Percentiles rank a stretch among this genome's conserved stretches.
These are phyloP conservation scores for Alternaria triticina DNA, from an alignment of 2,329 filamentous ascomycete genomes.

Conservation along the genomic window DNA sequence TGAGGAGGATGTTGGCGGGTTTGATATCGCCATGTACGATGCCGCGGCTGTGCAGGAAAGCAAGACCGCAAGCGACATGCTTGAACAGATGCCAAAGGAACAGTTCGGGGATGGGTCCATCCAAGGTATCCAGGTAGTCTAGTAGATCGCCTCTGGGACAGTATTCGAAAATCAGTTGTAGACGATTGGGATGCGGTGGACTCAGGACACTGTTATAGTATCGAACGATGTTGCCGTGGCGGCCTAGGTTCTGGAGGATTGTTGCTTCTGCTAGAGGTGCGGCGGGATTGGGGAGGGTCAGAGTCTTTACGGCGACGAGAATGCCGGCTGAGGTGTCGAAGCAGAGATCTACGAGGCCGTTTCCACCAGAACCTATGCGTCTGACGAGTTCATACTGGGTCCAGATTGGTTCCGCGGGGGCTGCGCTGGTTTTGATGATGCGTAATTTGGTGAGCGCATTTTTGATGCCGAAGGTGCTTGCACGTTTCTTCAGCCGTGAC, in stretches of 20 bases:
- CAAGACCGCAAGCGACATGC: constrained; percentile 9
- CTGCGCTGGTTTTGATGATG: neutral
- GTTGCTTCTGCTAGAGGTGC: neutral
- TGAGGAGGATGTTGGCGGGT: constrained; percentile 18
- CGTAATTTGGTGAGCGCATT: neutral
- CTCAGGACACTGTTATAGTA: neutral
- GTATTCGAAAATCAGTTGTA: neutral
- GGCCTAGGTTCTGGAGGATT: neutral
- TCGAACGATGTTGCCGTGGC: neutral
- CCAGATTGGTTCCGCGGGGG: neutral
- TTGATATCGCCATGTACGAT: constrained; percentile 12
- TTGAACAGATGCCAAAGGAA: constrained; percentile 1
- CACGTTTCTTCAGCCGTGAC: neutral
- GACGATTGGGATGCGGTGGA: neutral
- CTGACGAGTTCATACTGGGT: neutral
- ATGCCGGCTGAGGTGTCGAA: neutral
- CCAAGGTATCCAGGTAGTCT: neutral
- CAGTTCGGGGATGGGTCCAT: neutral
- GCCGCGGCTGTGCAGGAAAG: constrained; percentile 8
- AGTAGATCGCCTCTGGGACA: neutral
- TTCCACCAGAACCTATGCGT: neutral
- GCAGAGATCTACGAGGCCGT: constrained; percentile 1
- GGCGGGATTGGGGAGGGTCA: neutral
- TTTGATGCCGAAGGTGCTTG: neutral
- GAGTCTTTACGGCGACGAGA: neutral